Evolutionary conservation across 2,329 filamentous ascomycete species (phyloP).

Genomic region (Tolypocladium tropicale): DNA sequence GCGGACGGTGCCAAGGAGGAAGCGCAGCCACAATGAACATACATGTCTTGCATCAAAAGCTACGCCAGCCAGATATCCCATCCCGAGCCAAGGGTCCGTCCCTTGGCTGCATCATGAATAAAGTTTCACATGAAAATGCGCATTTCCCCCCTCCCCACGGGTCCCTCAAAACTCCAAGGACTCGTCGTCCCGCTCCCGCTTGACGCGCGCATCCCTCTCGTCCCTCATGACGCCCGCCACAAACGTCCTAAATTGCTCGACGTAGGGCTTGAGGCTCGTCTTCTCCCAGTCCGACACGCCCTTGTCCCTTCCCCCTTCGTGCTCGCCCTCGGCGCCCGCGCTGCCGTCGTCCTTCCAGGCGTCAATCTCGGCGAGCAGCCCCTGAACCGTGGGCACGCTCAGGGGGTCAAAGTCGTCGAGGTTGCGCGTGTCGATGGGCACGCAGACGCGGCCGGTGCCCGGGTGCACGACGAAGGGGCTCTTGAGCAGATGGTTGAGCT

Average conservation of each 20-base stretch:
- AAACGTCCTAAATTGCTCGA: constrained; percentile 80
- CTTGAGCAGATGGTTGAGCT: constrained; percentile 95
- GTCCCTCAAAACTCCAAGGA: constrained; percentile 41
- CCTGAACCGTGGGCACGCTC: constrained; percentile 77
- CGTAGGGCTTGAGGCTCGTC: constrained; percentile 85
- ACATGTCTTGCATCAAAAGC: background rate
- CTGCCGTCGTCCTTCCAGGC: constrained; percentile 50
- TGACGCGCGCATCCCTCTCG: constrained; percentile 44
- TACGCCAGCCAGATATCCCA: background rate
- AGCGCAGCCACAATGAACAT: background rate
- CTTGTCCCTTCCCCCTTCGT: constrained; percentile 27
- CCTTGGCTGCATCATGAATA: background rate
- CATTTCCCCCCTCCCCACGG: too few relatives aligned
- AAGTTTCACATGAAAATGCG: background rate
- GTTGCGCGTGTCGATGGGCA: constrained; percentile 70
- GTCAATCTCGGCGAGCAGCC: constrained; percentile 78
- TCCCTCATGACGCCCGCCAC: constrained; percentile 72
- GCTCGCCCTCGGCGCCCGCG: constrained; percentile 21
- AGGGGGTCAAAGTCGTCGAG: constrained; percentile 82
- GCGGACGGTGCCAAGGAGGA: background rate
- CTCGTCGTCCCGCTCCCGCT: constrained; percentile 44
- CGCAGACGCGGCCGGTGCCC: constrained; percentile 86
- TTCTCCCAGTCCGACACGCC: constrained; percentile 83
- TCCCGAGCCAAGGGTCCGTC: background rate
- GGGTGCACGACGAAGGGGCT: constrained; percentile 95